These are phyloP conservation scores for Mortierella alpina DNA, from an alignment of 192 early-diverging fungal species.

Conservation along the genomic window DNA sequence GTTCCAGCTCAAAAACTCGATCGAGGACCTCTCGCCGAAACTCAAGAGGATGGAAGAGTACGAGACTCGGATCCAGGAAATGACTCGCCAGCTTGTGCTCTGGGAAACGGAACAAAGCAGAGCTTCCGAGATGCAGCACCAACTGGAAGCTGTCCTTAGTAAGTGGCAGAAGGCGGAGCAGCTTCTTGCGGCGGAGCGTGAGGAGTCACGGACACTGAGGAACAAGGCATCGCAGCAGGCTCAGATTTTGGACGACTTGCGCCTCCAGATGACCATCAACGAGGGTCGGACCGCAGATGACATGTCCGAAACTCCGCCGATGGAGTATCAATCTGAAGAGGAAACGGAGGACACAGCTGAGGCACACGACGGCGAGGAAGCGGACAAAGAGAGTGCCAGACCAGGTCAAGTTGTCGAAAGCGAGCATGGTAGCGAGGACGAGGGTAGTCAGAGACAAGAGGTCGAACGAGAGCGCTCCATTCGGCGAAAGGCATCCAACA, in stretches of 20 bases:
- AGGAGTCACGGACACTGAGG: conserved; percentile 28
- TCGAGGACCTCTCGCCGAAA: conserved; percentile 57
- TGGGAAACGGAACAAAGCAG: conserved; percentile 56
- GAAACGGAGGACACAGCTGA: conserved; percentile 1
- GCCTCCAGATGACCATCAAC: conserved; percentile 35
- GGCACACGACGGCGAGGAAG: not conserved
- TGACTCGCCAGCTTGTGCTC: conserved; percentile 61
- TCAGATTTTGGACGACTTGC: conserved; percentile 51
- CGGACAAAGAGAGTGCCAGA: not conserved
- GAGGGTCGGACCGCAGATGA: conserved; percentile 10
- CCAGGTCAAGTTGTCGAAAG: not conserved
- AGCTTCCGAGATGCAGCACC: conserved; percentile 55
- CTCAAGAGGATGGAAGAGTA: conserved; percentile 60
- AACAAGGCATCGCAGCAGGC: conserved; percentile 43
- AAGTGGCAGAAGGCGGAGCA: conserved; percentile 53
- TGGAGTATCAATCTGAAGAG: conserved; percentile 4
- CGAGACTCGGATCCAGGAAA: conserved; percentile 59
- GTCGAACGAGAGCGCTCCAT: not conserved
- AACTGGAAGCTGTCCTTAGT: conserved; percentile 54
- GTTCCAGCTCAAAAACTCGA: conserved; percentile 59
- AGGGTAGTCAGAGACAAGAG: not conserved
- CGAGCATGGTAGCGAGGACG: not conserved
- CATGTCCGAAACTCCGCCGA: not conserved
- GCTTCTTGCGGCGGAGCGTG: conserved; percentile 33
- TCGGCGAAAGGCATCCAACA: conserved; percentile 3